Evolutionary conservation across 768 basidiomycete genomes (phyloP), one percentile per base, ranked within the genome.

Genomic region (Boletus fagicola): DNA sequence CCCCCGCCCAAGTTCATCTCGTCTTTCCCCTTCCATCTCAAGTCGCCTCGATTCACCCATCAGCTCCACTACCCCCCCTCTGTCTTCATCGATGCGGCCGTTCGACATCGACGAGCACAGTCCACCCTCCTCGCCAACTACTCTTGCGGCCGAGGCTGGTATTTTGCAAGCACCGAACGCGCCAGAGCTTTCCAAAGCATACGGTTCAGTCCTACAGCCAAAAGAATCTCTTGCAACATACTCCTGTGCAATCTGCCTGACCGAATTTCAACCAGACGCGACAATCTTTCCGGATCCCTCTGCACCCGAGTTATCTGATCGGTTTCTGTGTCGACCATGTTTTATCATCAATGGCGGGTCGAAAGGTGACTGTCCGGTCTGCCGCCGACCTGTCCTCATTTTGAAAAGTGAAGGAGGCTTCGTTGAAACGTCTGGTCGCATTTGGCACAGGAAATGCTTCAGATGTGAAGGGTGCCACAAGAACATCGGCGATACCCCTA

Each of bases 371-470:
- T 94, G 92, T 66, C 78, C 82, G 1, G 69, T 76, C 22, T 94
- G 92, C 64, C 73, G 77, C 44, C 82, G 86, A 48, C 82, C 90
- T 6, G 91, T 94, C 22, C 78, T 92, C 22, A 82, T 83, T 20
- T 75, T 92, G 43, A 90, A 86, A 67, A 79, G 82, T 4, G 91
- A 93, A 72, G 92, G 92, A 3, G 84, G 82, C 5, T 92, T 87
- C 60, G 78, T 94, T 43, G 85, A 92, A 67, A 83, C 83, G 6
- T 80, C 81, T 6, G 84, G 82, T 43, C 80, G 80, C 44, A 82
- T 85, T 61, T 94, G 92, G 91, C 92, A 94, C 66, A 90, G 87
- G 70, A 78, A 76, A 46, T 94, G 92, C 69, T 94, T 92, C 73
- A 78, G 77, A 60, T 94, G 92, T 65, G 77, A 80, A 16, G 84